These are phyloP conservation scores for Penicillium psychrofluorescens DNA, from an alignment of 495 filamentous ascomycete genomes.

Conservation along the genomic window DNA sequence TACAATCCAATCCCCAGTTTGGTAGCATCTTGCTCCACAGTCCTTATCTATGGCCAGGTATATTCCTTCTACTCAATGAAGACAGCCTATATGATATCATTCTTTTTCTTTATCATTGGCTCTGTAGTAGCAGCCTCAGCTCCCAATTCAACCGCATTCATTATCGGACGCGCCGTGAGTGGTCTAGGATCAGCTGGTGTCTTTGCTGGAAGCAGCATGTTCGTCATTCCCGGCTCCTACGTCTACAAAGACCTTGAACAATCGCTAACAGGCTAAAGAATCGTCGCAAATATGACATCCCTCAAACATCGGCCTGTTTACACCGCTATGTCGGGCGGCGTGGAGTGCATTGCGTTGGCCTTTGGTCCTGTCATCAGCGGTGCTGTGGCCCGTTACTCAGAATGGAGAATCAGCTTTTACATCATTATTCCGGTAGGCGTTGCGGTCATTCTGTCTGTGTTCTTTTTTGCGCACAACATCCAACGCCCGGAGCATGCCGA, in stretches of 20 bases:
- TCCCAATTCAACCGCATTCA: conserved; percentile 5
- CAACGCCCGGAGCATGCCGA: background rate
- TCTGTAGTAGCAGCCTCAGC: conserved; percentile 3
- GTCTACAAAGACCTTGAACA: background rate
- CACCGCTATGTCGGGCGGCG: conserved; percentile 1
- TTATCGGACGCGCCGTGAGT: conserved; percentile 9
- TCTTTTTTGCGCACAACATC: background rate
- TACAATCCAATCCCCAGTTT: background rate
- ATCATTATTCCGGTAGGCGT: conserved; percentile 1
- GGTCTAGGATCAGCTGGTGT: conserved; percentile 8
- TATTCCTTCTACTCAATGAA: conserved; percentile 8
- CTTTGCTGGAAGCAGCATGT: conserved; percentile 6
- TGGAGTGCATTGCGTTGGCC: conserved; percentile 6
- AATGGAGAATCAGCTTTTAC: conserved; percentile 6
- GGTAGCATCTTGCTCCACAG: conserved; percentile 1
- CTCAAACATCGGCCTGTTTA: conserved; percentile 1
- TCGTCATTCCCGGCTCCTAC: background rate
- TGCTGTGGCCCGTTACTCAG: background rate
- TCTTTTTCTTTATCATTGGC: conserved; percentile 3
- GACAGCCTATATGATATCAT: conserved; percentile 4
- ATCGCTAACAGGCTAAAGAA: background rate
- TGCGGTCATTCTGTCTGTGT: conserved; percentile 1
- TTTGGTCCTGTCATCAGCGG: conserved; percentile 7
- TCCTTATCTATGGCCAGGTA: conserved; percentile 4
- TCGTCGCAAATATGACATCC: conserved; percentile 1